Evolutionary conservation across 768 basidiomycete genomes (phyloP), one percentile per base, ranked within the genome.

Genomic region (Amanita exitialis): DNA sequence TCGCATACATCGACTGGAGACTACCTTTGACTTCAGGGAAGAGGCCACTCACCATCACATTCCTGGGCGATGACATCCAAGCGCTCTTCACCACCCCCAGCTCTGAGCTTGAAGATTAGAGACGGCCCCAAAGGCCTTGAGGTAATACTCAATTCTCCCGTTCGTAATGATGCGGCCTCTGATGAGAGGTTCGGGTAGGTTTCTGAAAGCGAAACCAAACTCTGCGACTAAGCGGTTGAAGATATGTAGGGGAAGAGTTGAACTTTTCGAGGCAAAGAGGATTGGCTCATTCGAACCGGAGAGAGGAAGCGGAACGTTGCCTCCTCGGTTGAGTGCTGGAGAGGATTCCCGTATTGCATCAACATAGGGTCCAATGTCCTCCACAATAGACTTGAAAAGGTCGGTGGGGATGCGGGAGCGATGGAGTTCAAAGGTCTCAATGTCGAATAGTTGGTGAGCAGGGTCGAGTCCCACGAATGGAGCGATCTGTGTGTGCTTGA

Each of bases 391-490:
- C 53, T 51, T 52, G 50, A 54, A 59, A 47, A 56, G 46, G 50
- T 30, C 9, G 53, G 25, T 59, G 18, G 58, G 58, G 54, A 59
- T 58, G 47, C 58, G 57, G 21, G 58, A 56, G 48, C 58, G 53
- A 54, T 59, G 48, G 37, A 59, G 49, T 20, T 56, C 43, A 30
- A n/a, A n/a, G n/a, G n/a, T n/a, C n/a, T n/a, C n/a, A n/a, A n/a
- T n/a, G n/a, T n/a, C n/a, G n/a, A n/a, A n/a, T n/a, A 59, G 58
- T 23, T 50, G 44, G 16, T 18, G 35, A 7, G 20, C 12, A 39
- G 44, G 52, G 20, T 59, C 46, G 32, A 58, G 58, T 39, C 53
- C 58, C 41, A 59, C 58, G 21, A 56, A 51, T 15, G 28, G 34
- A 47, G 58, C 47, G 6, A 59, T 56, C 36, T 52, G 47, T 23